Evolutionary conservation across 2,329 filamentous ascomycete species (phyloP).

Genomic region (Orbilia oligospora): DNA sequence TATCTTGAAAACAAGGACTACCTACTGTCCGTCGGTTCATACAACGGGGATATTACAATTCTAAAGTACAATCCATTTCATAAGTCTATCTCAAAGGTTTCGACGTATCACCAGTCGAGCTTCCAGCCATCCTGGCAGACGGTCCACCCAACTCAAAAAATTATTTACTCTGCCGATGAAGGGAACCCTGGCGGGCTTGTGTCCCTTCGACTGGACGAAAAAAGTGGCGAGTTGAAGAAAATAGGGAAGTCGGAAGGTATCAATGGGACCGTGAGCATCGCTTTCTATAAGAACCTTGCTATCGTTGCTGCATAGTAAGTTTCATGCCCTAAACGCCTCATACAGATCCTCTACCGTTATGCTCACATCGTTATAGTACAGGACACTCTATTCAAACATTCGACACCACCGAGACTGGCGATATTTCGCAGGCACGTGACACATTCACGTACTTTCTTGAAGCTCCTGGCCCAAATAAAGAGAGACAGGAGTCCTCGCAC

Average conservation of each 20-base stretch:
- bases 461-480: constrained; percentile 54
- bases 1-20: constrained; percentile 11
- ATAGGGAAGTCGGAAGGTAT: constrained; percentile 39
- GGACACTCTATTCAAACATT: constrained; percentile 51
- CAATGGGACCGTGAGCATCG: constrained; percentile 58
- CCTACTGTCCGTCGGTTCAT: constrained; percentile 45
- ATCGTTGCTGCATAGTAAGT: constrained; percentile 52
- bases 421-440: constrained; percentile 40
- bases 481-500: constrained; percentile 73
- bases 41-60: constrained; percentile 48
- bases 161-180: constrained; percentile 50
- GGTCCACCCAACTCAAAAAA: constrained; percentile 29
- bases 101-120: constrained; percentile 28
- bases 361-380: constrained; percentile 4
- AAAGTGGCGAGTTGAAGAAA: constrained; percentile 29
- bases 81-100: constrained; percentile 23
- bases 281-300: constrained; percentile 28
- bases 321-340: neutral
- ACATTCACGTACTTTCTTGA: constrained; percentile 58
- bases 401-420: constrained; percentile 33
- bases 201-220: constrained; percentile 37
- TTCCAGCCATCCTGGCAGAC: constrained; percentile 54
- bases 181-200: constrained; percentile 47
- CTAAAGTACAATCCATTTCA: constrained; percentile 48
- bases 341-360: neutral